A percentile compares a stretch with the other conserved stretches of the same genome.
These are phyloP conservation scores for Lichtheimia ramosa DNA, from an alignment of 371 early-diverging fungal genomes.

Conservation along the genomic window DNA sequence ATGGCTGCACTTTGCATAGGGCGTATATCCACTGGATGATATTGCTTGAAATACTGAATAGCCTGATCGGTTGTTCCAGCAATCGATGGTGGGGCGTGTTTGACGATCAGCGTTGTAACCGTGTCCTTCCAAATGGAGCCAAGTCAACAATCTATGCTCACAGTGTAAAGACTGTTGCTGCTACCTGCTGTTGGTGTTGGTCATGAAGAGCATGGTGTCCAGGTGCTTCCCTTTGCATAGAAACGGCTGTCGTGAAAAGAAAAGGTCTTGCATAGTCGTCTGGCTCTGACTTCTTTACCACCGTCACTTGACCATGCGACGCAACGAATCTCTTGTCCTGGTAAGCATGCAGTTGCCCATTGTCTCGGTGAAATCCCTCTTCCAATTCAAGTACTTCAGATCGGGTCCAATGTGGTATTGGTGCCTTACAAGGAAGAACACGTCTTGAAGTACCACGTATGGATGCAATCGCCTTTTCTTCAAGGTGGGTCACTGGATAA, in stretches of 20 bases:
- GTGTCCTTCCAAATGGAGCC: slow-evolving; percentile 13
- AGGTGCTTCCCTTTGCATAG: no score
- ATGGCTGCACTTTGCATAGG: slow-evolving; percentile 35
- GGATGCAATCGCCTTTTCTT: slow-evolving; percentile 91
- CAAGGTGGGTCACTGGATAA: slow-evolving; percentile 47
- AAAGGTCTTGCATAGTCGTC: no score
- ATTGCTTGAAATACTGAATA: slow-evolving; percentile 30
- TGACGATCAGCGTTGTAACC: slow-evolving; percentile 34
- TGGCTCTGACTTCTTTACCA: no score
- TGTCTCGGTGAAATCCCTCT: no score
- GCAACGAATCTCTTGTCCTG: slow-evolving; percentile 37
- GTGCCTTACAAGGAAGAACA: slow-evolving; percentile 88
- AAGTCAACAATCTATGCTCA: no score
- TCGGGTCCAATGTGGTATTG: slow-evolving; percentile 65
- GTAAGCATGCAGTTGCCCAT: slow-evolving; percentile 15
- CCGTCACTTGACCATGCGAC: slow-evolving; percentile 18
- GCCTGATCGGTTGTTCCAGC: slow-evolving; percentile 17
- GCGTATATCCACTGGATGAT: slow-evolving; percentile 30
- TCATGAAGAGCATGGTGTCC: no score
- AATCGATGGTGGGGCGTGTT: slow-evolving; percentile 34
- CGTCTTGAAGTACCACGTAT: slow-evolving; percentile 86
- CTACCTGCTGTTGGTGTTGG: no score
- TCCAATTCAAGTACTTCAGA: slow-evolving; percentile 30
- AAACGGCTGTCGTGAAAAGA: no score
- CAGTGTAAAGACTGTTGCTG: no score